phyloP scores from a whole-genome alignment of 345 rosid genomes.

The Hibiscus syriacus region DNA sequence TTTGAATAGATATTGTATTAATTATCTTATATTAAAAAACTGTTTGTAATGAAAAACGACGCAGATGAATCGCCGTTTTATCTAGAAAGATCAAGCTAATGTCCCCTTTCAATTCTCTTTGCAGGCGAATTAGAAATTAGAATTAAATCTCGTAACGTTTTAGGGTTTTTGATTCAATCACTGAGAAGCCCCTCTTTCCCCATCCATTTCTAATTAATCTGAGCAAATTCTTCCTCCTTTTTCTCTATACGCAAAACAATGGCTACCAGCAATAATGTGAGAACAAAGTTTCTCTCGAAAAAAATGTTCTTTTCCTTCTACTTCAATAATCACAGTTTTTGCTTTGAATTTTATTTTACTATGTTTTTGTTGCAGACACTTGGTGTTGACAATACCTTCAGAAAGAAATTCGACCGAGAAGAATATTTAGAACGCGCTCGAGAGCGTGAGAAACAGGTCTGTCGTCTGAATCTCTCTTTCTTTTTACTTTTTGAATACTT shows the following conservation, averaged over 20 bases:
- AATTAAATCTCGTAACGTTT: neutral
- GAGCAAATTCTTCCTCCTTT: neutral
- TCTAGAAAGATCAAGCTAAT: neutral
- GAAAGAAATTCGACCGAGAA: constrained; percentile 75
- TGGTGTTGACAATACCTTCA: constrained; percentile 81
- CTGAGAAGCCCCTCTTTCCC: neutral
- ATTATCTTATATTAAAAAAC: too few species aligned
- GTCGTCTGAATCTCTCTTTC: neutral
- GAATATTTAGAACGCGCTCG: constrained; percentile 82
- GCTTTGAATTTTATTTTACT: neutral
- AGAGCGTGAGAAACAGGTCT: constrained; percentile 77
- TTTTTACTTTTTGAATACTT: neutral
- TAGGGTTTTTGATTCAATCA: neutral
- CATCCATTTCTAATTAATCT: neutral
- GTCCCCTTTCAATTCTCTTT: neutral
- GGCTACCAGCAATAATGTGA: constrained; percentile 43
- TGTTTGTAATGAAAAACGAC: neutral
- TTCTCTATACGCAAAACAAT: constrained; percentile 19
- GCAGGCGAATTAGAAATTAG: neutral
- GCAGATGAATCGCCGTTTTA: neutral
- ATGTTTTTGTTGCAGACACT: constrained; percentile 24
- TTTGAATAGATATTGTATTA: too few species aligned
- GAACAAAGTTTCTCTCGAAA: constrained; percentile 6
- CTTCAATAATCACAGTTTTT: neutral
- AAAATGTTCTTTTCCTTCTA: neutral